Conservation (phyloP, 345 rosid genomes). For the Nephelium lappaceum region DNA sequence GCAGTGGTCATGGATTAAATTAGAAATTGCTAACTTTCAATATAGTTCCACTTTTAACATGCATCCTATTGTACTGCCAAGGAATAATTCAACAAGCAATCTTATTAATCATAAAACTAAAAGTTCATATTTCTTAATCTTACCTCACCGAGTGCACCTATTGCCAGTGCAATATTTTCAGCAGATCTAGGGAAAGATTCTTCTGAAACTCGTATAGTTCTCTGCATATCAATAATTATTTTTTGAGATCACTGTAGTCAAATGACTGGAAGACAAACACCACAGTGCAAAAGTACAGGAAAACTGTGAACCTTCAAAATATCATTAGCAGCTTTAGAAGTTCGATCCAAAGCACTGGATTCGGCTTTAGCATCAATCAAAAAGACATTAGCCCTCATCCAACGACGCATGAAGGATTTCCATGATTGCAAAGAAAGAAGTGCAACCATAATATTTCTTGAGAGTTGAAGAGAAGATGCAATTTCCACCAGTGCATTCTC, state of each 20-base stretch:
- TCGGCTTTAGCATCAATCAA: constrained; percentile 49
- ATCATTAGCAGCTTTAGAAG: constrained; percentile 75
- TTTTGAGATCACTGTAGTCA: not conserved
- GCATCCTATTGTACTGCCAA: not conserved
- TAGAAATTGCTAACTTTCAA: not conserved
- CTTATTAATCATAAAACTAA: constrained; percentile 5
- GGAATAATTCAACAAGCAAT: not conserved
- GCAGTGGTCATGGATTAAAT: not conserved
- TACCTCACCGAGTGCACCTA: constrained; percentile 85
- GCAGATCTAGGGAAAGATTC: constrained; percentile 84
- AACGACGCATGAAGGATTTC: constrained; percentile 80
- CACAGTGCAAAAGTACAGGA: constrained; percentile 15
- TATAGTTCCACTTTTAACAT: constrained; percentile 3
- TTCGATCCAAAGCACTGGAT: constrained; percentile 49
- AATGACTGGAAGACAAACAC: not conserved
- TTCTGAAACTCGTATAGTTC: constrained; percentile 62
- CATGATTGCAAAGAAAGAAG: constrained; percentile 89
- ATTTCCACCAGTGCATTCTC: constrained; percentile 65
- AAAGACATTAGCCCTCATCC: constrained; percentile 67
- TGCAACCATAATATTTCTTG: constrained; percentile 76
- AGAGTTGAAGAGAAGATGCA: constrained; percentile 75
- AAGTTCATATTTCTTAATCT: constrained; percentile 27
- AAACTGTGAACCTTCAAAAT: constrained; percentile 70
- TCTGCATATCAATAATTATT: constrained; percentile 43
- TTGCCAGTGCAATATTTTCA: constrained; percentile 79